These are phyloP conservation scores for Xylariales sp. DNA, from an alignment of 2,329 filamentous ascomycete genomes.

Conservation along the genomic window DNA sequence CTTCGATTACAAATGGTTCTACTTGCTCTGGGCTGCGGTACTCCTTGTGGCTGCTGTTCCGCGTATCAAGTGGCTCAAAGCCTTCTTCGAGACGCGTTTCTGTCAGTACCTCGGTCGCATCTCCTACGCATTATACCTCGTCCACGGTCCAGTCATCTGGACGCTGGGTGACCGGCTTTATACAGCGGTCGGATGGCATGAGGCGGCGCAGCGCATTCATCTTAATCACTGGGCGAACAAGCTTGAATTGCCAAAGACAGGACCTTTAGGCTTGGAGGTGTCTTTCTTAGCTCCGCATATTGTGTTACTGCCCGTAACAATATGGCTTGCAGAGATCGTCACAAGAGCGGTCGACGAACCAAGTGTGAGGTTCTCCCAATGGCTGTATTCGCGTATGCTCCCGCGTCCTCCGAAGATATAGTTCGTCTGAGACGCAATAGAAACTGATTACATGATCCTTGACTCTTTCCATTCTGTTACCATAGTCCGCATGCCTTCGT, in stretches of 20 bases:
- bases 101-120: constrained; percentile 60
- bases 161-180: constrained; percentile 60
- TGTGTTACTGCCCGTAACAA: constrained; percentile 53
- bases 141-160: constrained; percentile 59
- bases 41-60: constrained; percentile 52
- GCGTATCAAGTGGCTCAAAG: constrained; percentile 52
- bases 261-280: constrained; percentile 57
- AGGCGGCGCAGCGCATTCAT: constrained; percentile 41
- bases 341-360: constrained; percentile 56
- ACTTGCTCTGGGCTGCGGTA: constrained; percentile 55
- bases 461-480: too few species aligned
- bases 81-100: constrained; percentile 54
- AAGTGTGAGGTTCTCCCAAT: constrained; percentile 51
- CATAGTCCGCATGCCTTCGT: too few species aligned
- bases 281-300: constrained; percentile 56
- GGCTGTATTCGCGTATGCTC: constrained; percentile 49
- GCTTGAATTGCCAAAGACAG: constrained; percentile 48
- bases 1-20: constrained; percentile 65
- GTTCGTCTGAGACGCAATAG: too few species aligned
- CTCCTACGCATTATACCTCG: constrained; percentile 59
- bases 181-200: constrained; percentile 52
- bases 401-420: constrained; percentile 13
- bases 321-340: constrained; percentile 53
- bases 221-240: constrained; percentile 54
- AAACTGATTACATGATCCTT: too few species aligned